Percentiles rank a stretch among this genome's conserved stretches.
Conservation (phyloP, 192 early-diverging fungal genomes). For the Rhizoclosmatium sp. region DNA sequence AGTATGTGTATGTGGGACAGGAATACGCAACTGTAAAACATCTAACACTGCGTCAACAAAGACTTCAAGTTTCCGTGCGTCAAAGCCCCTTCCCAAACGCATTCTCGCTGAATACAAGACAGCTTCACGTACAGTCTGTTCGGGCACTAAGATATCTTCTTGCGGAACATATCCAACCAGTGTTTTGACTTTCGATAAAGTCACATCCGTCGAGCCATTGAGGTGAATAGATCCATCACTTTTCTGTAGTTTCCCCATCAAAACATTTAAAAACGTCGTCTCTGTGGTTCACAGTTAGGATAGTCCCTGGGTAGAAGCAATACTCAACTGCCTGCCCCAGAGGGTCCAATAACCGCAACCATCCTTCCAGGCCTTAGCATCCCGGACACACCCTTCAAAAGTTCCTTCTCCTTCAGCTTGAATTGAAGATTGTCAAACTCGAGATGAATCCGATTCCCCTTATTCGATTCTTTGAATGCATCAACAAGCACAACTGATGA, state of each 20-base stretch:
- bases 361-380: slow-evolving; percentile 73
- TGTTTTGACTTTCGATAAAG: slow-evolving; percentile 43
- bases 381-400: slow-evolving; percentile 77
- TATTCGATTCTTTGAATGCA: slow-evolving; percentile 7
- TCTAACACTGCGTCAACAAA: slow-evolving; percentile 28
- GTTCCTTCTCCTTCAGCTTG: slow-evolving; percentile 48
- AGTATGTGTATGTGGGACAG: too few species aligned
- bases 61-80: slow-evolving; percentile 14
- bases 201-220: slow-evolving; percentile 33
- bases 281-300: slow-evolving; percentile 21
- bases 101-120: slow-evolving; percentile 70
- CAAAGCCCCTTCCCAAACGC: slow-evolving; percentile 62
- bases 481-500: not conserved
- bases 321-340: slow-evolving; percentile 74
- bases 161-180: slow-evolving; percentile 53
- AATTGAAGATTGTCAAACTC: slow-evolving; percentile 43
- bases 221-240: slow-evolving; percentile 39
- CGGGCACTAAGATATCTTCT: slow-evolving; percentile 47
- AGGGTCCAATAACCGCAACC: slow-evolving; percentile 89
- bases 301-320: slow-evolving; percentile 2
- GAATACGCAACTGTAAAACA: slow-evolving; percentile 5
- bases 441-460: slow-evolving; percentile 33
- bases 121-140: slow-evolving; percentile 61
- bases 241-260: slow-evolving; percentile 44
- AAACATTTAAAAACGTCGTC: slow-evolving; percentile 52